Base-by-base conservation (phyloP, 495 filamentous ascomycete genomes). In the Viridothelium virens region DNA sequence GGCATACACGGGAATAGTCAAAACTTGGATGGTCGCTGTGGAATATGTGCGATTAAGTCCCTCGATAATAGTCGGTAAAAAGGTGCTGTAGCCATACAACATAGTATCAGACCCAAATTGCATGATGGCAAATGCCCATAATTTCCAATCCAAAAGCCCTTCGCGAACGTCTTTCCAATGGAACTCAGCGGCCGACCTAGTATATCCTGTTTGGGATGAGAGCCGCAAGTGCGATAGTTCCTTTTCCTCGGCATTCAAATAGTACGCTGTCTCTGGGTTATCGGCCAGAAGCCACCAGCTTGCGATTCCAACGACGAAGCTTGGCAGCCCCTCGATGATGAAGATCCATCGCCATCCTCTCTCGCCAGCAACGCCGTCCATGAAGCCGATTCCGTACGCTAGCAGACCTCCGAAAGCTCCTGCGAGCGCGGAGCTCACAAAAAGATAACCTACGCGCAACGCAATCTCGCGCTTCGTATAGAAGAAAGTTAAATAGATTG, bases 1-100 rank as follows among this genome's bases (percentile, higher is more conserved):
- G 48, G 81, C 82, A 70, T 91, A 92, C 73, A 87, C 89, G 3
- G 89, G 89, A 50, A 92, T 88, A 0, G 88, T 91, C n/a, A 91
- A 82, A 34, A 88, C 82, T 74, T 92, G 89, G 18, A 88, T 80
- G 65, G 89, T 75, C 0, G 87, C 81, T 0, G 77, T 77, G 0
- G 82, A 78, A 82, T 86, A 91, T 7, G 31, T 67, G 16, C 77
- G 71, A 1, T 86, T 86, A 64, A 91, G 82, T 11, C 81, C 85
- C 37, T 83, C 77, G 76, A 92, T 91, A 69, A 92, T 91, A 33
- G 87, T 92, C 0, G 89, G 89, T 2, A 91, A 77, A 70, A 92
- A 92, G 1, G 87, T 90, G 67, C 82, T 85, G 74, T 84, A 92
- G 2, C 87, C 88, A 73, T 92, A 92, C 0, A 91, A 79, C 83